Evolutionary conservation across 106 monocot genomes (phyloP), one percentile per base, ranked within the genome.

Genomic region (Chionographis japonica): DNA sequence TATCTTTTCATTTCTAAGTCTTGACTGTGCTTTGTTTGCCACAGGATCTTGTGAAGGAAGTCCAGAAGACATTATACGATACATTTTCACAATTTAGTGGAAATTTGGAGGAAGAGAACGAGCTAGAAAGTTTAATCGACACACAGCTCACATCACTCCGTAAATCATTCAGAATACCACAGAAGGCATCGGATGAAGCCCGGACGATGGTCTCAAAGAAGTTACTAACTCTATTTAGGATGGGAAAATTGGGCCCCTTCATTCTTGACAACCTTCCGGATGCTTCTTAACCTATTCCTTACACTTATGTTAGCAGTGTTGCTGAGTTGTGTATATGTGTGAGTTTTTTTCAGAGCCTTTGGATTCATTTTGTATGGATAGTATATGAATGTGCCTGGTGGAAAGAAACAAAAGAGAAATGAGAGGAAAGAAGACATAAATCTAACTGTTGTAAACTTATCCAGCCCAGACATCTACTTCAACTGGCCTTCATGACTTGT

Each of bases 231-330:
- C 68, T 97, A 54, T 97, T 97, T 61, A 89, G 97, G 67, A 81
- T 71, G 4, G 97, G 97, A 40, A 92, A 90, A 71, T 69, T 97
- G 8, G 97, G 97, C 4, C 80, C 79, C 52, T 97, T 89, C 78
- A 78, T 92, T 75, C 89, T 92, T 12, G 97, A 97, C 52, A 69
- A 81, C 61, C 82, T 97, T 66, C 81, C 97, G 12, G 57, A 75
- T 61, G 61, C 50, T 50, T 37, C 46, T 14, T 68, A 59, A 61
- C 37, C 7, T 5, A 46, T 50, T 50, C 9, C 60, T 42, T 68
- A 50, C 36, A 10, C 27, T 36, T 18, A 60, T 1, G 0, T 46
- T 2, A 5, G 46, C 9, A 10, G 5, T 10, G 46, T 46, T 46
- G 5, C 8, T 46, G 5, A 46, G 9, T 46, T 46, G 46, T 46